phyloP scores from a whole-genome alignment of 1,284 basidiomycete genomes.

The Mycosarcoma mackinlayi region DNA sequence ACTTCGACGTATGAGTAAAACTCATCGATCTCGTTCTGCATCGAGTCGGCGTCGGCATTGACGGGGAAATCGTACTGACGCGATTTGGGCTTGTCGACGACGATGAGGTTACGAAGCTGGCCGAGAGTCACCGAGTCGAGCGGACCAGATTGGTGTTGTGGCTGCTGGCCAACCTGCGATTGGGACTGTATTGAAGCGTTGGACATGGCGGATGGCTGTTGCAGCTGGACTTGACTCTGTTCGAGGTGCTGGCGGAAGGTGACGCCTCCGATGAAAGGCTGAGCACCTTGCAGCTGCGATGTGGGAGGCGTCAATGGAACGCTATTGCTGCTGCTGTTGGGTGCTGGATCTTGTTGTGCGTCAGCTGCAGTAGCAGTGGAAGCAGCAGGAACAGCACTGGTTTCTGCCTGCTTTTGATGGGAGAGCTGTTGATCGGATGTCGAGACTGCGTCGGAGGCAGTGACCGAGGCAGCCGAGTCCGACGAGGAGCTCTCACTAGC shows the following conservation, averaged over 20 bases:
- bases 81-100: conserved; percentile 47
- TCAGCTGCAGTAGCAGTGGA: neutral
- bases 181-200: conserved; percentile 20
- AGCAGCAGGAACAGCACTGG: neutral
- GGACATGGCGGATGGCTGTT: conserved; percentile 23
- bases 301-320: neutral
- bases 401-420: neutral
- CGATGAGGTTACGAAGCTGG: conserved; percentile 53
- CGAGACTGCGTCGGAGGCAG: neutral
- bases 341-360: neutral
- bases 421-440: neutral
- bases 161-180: conserved; percentile 14
- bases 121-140: conserved; percentile 56
- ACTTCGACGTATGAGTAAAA: conserved; percentile 98
- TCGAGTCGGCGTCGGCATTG: conserved; percentile 83
- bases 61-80: conserved; percentile 58
- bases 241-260: conserved; percentile 42
- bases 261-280: conserved; percentile 16
- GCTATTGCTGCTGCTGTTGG: conserved; percentile 4
- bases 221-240: conserved; percentile 25
- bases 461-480: conserved; percentile 6
- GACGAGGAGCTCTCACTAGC: conserved; percentile 13
- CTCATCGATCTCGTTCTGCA: conserved; percentile 95
- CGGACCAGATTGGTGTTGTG: conserved; percentile 33
- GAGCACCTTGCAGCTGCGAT: conserved; percentile 10